Base-by-base conservation (phyloP, 345 rosid genomes). In the Camelina sativa region DNA sequence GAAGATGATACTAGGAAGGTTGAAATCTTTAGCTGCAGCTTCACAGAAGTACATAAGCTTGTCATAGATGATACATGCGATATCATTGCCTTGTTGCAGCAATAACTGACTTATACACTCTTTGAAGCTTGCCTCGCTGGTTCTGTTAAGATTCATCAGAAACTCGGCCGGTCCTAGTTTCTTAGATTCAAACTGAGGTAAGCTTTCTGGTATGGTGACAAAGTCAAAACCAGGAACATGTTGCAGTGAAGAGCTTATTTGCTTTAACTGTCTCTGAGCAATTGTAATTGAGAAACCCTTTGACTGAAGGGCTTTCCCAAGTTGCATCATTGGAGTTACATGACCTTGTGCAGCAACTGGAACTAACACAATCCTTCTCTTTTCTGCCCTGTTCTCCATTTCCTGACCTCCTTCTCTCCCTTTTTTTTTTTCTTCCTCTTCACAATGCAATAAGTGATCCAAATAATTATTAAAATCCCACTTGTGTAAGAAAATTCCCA, bases 271-370 rank as follows among this genome's bases (percentile, higher is more conserved):
- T 35, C 73, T 28, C 54, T 84, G 83, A 69, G 64, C 77, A 34
- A 89, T 35, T 11, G 91, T 84, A 72, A 92, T 84, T 68, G 79
- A 75, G 79, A 86, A 89, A 9, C 93, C 92, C 5, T 61, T 82
- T 4, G 73, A 76, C 23, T 86, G 73, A 44, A 92, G 88, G 37
- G 82, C 66, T 53, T 82, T 37, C 4, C 78, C 92, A 0, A 88
- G 91, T 52, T 85, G 86, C 76, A 92, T 82, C 79, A 89, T 78
- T 0, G 92, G 93, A 62, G 74, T 87, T 52, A 85, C 34, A 72
- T 92, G 93, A 22, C 72, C 71, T 66, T 66, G 71, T 51, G 58
- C 44, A 35, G 59, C 1, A 8, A 52, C 7, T 51, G 71, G 71
- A 12, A 66, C 71, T 35, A 66, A 51, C 20, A 66, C 48, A 20